Evolutionary conservation across 495 filamentous ascomycete species (phyloP).

Genomic region (Oidiodendron maius): DNA sequence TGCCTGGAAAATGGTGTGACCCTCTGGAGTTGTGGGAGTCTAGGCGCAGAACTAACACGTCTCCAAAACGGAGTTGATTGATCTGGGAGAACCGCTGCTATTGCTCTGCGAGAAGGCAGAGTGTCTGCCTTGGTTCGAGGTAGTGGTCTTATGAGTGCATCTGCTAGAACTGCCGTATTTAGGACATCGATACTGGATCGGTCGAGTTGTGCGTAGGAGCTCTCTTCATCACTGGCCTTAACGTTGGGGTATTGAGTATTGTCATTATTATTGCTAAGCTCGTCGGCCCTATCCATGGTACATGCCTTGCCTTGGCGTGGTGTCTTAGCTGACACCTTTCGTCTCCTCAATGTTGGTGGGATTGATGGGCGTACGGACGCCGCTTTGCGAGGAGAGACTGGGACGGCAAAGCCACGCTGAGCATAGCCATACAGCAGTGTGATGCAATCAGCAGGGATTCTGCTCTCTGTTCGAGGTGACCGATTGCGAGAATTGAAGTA

Average conservation of each 20-base stretch:
- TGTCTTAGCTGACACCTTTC: neutral
- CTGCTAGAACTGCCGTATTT: neutral
- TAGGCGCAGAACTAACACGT: conserved; percentile 4
- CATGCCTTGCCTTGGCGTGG: neutral
- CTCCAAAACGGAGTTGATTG: neutral
- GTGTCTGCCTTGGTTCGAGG: neutral
- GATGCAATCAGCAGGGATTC: conserved; percentile 7
- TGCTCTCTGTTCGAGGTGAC: conserved; percentile 6
- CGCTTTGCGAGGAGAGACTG: neutral
- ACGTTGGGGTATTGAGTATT: neutral
- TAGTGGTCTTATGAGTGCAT: neutral
- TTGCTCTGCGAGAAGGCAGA: conserved; percentile 9
- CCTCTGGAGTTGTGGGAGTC: neutral
- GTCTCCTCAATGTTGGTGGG: neutral
- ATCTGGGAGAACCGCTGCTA: neutral
- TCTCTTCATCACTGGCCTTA: neutral
- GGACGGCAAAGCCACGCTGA: conserved; percentile 3
- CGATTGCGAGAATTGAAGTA: conserved; percentile 10
- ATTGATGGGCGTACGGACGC: neutral
- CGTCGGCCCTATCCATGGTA: conserved; percentile 13
- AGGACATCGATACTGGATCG: conserved; percentile 12
- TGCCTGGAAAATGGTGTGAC: conserved; percentile 6
- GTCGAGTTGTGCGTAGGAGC: conserved; percentile 18
- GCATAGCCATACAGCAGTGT: neutral
- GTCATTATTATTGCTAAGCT: neutral